Conservation (phyloP, 2,329 filamentous ascomycete species). For the Camillea tinctor region DNA sequence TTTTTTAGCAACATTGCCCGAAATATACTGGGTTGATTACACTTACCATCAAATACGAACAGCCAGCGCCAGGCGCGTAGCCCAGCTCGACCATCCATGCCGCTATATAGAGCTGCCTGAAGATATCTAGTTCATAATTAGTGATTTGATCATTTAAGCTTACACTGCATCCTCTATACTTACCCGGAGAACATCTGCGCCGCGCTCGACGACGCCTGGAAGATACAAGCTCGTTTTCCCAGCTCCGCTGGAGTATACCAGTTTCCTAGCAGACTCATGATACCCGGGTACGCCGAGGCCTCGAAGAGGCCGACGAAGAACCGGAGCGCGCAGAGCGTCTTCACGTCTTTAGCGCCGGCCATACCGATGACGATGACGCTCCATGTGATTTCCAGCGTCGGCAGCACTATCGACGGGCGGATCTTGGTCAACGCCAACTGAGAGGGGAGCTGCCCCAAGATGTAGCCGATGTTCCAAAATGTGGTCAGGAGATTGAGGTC, state of each 20-base stretch:
- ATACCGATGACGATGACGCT: constrained; percentile 35
- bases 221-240: constrained; percentile 50
- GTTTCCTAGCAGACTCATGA: constrained; percentile 43
- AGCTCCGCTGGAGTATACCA: constrained; percentile 45
- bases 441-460: constrained; percentile 38
- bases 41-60: constrained; percentile 36
- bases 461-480: constrained; percentile 39
- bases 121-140: constrained; percentile 32
- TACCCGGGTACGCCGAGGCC: constrained; percentile 39
- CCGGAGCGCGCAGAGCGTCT: constrained; percentile 41
- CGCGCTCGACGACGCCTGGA: constrained; percentile 49
- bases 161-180: neutral
- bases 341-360: constrained; percentile 30
- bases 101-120: constrained; percentile 52
- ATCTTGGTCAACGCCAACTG: constrained; percentile 40
- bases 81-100: constrained; percentile 48
- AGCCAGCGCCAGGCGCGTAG: constrained; percentile 55
- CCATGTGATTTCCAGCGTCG: constrained; percentile 39
- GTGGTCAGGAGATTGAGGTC: constrained; percentile 33
- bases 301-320: constrained; percentile 45
- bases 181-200: constrained; percentile 57
- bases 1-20: neutral
- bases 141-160: neutral
- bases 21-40: neutral
- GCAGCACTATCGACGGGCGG: constrained; percentile 43